A percentile compares a stretch with the other conserved stretches of the same genome.
These are phyloP conservation scores for Lactarius sp. DNA, from an alignment of 768 basidiomycete genomes.

Conservation along the genomic window DNA sequence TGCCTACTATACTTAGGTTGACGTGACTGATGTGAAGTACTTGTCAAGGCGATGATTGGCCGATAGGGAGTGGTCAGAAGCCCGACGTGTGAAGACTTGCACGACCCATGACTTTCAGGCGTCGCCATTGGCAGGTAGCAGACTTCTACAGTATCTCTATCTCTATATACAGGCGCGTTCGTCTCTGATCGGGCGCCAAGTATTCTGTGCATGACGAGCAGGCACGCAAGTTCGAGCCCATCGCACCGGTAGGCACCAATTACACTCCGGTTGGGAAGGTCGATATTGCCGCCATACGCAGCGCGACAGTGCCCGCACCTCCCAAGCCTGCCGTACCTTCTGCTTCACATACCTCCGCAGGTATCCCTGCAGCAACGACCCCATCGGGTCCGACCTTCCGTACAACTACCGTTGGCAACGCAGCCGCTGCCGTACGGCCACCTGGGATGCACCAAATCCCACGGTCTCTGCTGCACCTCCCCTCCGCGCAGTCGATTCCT, in stretches of 20 bases:
- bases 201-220: slow-evolving; percentile 61
- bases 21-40: too few relatives aligned
- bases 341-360: slow-evolving; percentile 41
- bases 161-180: too few relatives aligned
- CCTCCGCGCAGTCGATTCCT: slow-evolving; percentile 33
- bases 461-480: slow-evolving; percentile 32
- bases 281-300: slow-evolving; percentile 57
- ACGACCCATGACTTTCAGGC: too few relatives aligned
- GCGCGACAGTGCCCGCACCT: slow-evolving; percentile 22
- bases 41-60: too few relatives aligned
- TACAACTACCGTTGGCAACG: slow-evolving; percentile 30
- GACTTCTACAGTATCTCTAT: too few relatives aligned
- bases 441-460: slow-evolving; percentile 55
- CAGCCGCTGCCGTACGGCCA: slow-evolving; percentile 41
- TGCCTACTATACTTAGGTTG: too few relatives aligned
- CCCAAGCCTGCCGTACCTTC: slow-evolving; percentile 28
- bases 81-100: too few relatives aligned
- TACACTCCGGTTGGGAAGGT: slow-evolving; percentile 59
- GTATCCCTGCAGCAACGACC: slow-evolving; percentile 32
- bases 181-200: slow-evolving; percentile 61
- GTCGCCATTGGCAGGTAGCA: too few relatives aligned
- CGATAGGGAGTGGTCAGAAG: too few relatives aligned
- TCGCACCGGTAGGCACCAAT: slow-evolving; percentile 72
- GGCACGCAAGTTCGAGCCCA: slow-evolving; percentile 55
- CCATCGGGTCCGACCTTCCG: slow-evolving; percentile 35